Conservation (phyloP, 495 filamentous ascomycete species). For the Penicillium desertorum region DNA sequence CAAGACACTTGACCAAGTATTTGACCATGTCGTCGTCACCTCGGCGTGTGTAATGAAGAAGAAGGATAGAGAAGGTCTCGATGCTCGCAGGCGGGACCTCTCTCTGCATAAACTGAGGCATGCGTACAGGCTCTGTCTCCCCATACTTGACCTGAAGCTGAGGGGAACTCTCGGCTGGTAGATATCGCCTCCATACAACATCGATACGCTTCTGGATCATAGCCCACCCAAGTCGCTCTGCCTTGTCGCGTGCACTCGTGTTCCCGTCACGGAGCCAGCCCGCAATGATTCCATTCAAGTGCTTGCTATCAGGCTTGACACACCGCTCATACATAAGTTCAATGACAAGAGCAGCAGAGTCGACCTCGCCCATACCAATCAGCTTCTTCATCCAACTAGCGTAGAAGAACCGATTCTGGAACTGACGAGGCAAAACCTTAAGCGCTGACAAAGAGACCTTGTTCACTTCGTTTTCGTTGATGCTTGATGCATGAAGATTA, state of each 20-base stretch:
- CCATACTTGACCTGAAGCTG: conserved; percentile 26
- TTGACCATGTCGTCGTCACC: conserved; percentile 54
- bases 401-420: conserved; percentile 76
- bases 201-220: conserved; percentile 71
- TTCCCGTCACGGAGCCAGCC: conserved; percentile 67
- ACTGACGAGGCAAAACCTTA: conserved; percentile 55
- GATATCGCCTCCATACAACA: conserved; percentile 49
- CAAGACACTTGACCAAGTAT: conserved; percentile 57
- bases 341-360: conserved; percentile 66
- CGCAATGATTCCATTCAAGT: conserved; percentile 73
- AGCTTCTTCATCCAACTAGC: conserved; percentile 81
- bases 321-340: conserved; percentile 66
- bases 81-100: conserved; percentile 59
- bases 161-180: conserved; percentile 21
- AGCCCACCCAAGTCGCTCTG: conserved; percentile 69
- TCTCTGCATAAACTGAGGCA: conserved; percentile 42
- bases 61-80: conserved; percentile 75
- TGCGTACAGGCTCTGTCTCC: conserved; percentile 18
- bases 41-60: conserved; percentile 66
- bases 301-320: conserved; percentile 62
- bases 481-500: conserved; percentile 48
- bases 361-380: conserved; percentile 67
- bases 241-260: conserved; percentile 53
- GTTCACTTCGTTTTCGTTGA: conserved; percentile 48
- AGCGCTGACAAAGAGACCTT: conserved; percentile 52